phyloP scores from a whole-genome alignment of 2,329 filamentous ascomycete species.

The Botrytis aclada region DNA sequence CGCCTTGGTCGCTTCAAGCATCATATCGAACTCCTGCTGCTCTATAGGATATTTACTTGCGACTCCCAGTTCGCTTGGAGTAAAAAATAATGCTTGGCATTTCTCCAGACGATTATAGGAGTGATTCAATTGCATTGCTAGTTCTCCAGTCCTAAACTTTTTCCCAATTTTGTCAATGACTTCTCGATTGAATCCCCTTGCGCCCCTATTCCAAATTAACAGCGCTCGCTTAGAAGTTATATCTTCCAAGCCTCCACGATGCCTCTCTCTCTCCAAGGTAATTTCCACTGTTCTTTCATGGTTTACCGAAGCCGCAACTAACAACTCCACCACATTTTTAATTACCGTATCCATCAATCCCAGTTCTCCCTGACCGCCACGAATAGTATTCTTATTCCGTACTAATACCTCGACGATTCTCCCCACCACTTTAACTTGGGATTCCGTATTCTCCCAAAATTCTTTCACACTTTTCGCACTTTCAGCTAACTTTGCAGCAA shows the following conservation, averaged over 20 bases:
- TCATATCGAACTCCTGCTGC: neutral
- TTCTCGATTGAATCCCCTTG: constrained; percentile 4
- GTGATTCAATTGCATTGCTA: neutral
- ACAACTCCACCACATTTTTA: neutral
- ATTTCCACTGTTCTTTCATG: neutral
- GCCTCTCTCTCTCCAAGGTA: neutral
- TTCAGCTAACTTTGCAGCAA: neutral
- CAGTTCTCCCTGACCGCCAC: neutral
- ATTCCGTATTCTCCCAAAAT: neutral
- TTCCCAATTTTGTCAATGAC: neutral
- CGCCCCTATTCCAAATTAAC: neutral
- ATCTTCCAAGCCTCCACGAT: neutral
- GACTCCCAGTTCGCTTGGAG: neutral
- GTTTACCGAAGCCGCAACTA: neutral
- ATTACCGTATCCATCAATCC: neutral
- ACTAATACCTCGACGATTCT: neutral
- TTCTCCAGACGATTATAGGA: constrained; percentile 4
- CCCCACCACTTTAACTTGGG: neutral
- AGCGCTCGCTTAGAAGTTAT: neutral
- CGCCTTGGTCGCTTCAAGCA: neutral
- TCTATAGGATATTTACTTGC: neutral
- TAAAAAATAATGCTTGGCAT: neutral
- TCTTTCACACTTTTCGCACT: neutral
- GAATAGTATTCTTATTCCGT: neutral
- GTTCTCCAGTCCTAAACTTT: neutral